A percentile compares a stretch with the other conserved stretches of the same genome.
Conservation (phyloP, 441 rosid genomes). For the Gossypium lobatum region DNA sequence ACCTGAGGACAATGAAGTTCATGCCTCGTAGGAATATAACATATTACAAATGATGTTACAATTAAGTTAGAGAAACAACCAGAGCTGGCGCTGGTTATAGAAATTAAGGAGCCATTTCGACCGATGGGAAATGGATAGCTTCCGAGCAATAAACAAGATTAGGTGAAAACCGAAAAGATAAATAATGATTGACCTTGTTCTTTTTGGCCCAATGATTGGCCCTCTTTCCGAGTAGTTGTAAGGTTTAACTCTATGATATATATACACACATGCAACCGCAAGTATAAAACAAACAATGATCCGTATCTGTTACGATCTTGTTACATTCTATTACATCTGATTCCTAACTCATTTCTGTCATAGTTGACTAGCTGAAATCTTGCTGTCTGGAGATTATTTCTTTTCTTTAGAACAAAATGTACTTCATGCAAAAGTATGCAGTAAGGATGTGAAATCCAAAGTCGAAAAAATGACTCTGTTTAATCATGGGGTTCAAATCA, state of each 20-base stretch:
- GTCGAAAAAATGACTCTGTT: neutral
- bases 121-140: too few relatives aligned
- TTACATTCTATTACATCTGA: neutral
- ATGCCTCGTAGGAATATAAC: neutral
- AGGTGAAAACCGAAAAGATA: too few relatives aligned
- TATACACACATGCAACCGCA: too few relatives aligned
- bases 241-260: too few relatives aligned
- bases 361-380: neutral
- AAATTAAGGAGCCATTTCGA: too few relatives aligned
- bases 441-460: neutral
- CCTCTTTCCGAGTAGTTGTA: too few relatives aligned
- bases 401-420: neutral
- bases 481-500: constrained; percentile 11
- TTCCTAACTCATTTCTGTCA: neutral
- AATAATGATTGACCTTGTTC: too few relatives aligned
- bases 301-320: neutral
- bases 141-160: too few relatives aligned
- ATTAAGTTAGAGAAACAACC: neutral
- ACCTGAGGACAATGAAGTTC: constrained; percentile 2
- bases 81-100: neutral
- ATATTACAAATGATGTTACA: neutral
- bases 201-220: too few relatives aligned
- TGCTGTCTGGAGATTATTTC: neutral
- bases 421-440: neutral
- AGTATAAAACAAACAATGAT: too few relatives aligned